phyloP scores from a whole-genome alignment of 2,329 filamentous ascomycete genomes.

The Diaporthe citri region DNA sequence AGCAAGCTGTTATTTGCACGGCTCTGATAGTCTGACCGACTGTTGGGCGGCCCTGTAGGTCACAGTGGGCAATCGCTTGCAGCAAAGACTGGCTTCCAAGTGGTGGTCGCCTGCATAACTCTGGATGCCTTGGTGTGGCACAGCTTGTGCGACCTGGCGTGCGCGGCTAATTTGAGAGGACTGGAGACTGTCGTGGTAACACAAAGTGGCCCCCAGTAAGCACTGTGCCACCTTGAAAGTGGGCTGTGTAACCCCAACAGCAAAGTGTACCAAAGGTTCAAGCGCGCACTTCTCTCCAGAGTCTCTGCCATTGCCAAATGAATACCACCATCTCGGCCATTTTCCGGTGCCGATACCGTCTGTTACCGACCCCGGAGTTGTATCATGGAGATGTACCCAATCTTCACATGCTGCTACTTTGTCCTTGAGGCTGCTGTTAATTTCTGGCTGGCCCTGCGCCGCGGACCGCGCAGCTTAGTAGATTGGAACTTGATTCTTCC shows the following conservation, averaged over 20 bases:
- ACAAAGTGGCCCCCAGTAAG: constrained; percentile 33
- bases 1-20: constrained; percentile 12
- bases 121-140: constrained; percentile 14
- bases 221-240: constrained; percentile 33
- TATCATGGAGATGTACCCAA: constrained; percentile 1
- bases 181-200: constrained; percentile 21
- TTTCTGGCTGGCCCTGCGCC: neutral
- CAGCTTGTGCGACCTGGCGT: constrained; percentile 24
- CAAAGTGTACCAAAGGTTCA: neutral
- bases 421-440: neutral
- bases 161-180: constrained; percentile 30
- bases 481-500: neutral
- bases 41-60: neutral
- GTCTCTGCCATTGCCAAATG: neutral
- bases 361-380: neutral
- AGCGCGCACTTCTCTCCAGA: constrained; percentile 20
- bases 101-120: neutral
- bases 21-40: constrained; percentile 32
- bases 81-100: neutral
- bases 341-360: constrained; percentile 22
- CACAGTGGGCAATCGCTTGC: constrained; percentile 21
- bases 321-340: constrained; percentile 26
- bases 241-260: constrained; percentile 27
- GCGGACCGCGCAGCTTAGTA: neutral
- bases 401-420: constrained; percentile 3